Evolutionary conservation across 1,139 yeast species (phyloP).

Genomic region (Pneumocystis carinii): DNA sequence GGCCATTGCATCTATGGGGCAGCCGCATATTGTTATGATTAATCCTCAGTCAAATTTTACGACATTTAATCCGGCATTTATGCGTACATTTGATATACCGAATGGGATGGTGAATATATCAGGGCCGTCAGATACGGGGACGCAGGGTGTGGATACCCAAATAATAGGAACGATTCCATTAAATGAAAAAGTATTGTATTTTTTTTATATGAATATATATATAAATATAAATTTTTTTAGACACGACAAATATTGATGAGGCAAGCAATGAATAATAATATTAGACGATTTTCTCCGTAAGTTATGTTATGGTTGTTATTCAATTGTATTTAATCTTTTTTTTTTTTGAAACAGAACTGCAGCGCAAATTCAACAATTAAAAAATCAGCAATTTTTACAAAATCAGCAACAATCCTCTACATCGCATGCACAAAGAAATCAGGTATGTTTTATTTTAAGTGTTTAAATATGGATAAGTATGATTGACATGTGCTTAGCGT

Average conservation of each 20-base stretch:
- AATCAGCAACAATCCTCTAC: slow-evolving; percentile 20
- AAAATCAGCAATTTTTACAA: slow-evolving; percentile 19
- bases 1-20: slow-evolving; percentile 22
- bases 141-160: slow-evolving; percentile 1
- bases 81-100: background rate
- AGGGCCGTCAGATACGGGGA: background rate
- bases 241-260: slow-evolving; percentile 19
- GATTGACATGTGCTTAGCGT: background rate
- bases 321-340: background rate
- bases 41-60: slow-evolving; percentile 11
- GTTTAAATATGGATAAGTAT: background rate
- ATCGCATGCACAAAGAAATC: slow-evolving; percentile 15
- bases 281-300: slow-evolving; percentile 10
- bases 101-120: slow-evolving; percentile 2
- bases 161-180: background rate
- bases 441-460: background rate
- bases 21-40: slow-evolving; percentile 16
- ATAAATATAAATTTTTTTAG: slow-evolving; percentile 3
- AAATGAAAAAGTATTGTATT: background rate
- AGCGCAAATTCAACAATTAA: slow-evolving; percentile 19
- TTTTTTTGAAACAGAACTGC: slow-evolving; percentile 12
- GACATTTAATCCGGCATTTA: slow-evolving; percentile 2
- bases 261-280: slow-evolving; percentile 18
- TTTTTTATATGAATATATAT: background rate
- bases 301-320: background rate